Base-by-base conservation (phyloP, 768 basidiomycete genomes). In the Wakefieldia striispora region DNA sequence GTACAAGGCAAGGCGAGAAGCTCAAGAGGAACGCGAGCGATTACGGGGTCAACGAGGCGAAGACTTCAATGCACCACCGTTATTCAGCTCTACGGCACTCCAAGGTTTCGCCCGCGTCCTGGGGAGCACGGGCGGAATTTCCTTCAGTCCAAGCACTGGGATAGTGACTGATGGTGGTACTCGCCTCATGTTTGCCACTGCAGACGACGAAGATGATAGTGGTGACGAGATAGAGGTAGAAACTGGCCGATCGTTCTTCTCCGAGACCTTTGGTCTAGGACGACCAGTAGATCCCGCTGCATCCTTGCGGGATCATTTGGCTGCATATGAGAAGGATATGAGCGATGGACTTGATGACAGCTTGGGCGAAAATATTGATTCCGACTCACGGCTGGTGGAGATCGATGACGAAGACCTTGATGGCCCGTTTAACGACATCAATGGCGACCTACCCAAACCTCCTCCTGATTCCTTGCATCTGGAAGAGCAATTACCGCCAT, bases 1-100 rank as follows among this genome's bases (percentile, higher is more conserved):
- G 7, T 88, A 80, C 74, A 79, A 77, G 49, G 78, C 81, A 13
- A 75, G 83, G 49, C 70, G 75, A 57, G 83, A 86, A 57, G 82
- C 80, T 10, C 70, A 74, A 50, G 81, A 81, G 43, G 74, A 73
- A 24, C 70, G 75, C 13, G 76, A 78, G 12, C 72, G 75, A 31
- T 42, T 69, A 44, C 64, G 72, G 35, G 42, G 54, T 27, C 69
- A 71, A 40, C 70, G 70, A 17, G 67, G 68, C 4, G 72, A 74
- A 44, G 69, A 72, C 36, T 34, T 53, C 21, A 57, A 38, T 27
- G 6, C 46, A 8, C 41, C 46, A 56, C 47, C 44, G 55, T 55
- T 72, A 23, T 63, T 67, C n/a, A 62, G 77, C 36, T 65, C 61
- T 44, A 43, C 69, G 47, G 66, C 74, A 46, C 63, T 78, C 55